Conservation (phyloP, 352 stramenopile genomes). For the Pythium phragmiticola region DNA sequence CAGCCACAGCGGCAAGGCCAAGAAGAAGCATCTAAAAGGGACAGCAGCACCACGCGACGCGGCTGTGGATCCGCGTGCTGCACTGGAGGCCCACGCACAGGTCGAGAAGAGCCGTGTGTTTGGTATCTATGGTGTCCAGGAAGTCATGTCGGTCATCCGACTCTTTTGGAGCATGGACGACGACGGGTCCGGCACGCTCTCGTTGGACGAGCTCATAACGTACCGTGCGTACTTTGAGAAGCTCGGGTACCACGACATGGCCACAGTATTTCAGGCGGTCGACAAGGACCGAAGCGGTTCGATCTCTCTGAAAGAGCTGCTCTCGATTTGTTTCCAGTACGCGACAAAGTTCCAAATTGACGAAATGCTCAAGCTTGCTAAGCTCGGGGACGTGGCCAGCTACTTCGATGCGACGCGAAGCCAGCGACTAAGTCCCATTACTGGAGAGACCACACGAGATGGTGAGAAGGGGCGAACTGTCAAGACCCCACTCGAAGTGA, state of each 20-base stretch:
- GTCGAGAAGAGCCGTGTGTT: constrained; percentile 46
- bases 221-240: constrained; percentile 69
- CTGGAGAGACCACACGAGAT: not conserved
- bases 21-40: constrained; percentile 1
- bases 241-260: constrained; percentile 60
- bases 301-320: constrained; percentile 56
- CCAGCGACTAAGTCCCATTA: not conserved
- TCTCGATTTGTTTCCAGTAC: constrained; percentile 70
- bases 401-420: constrained; percentile 36
- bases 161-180: constrained; percentile 74
- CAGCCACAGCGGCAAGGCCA: not conserved
- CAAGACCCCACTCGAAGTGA: not conserved
- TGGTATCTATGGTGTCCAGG: constrained; percentile 63
- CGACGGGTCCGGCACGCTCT: constrained; percentile 61
- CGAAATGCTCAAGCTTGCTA: constrained; percentile 69
- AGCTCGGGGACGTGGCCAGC: constrained; percentile 52
- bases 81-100: constrained; percentile 14
- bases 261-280: constrained; percentile 66
- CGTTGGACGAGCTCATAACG: constrained; percentile 47
- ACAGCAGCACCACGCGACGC: constrained; percentile 1
- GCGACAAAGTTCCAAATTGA: constrained; percentile 55
- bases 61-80: constrained; percentile 6
- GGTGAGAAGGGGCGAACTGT: not conserved
- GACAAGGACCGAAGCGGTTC: constrained; percentile 61
- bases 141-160: constrained; percentile 76